phyloP scores from a whole-genome alignment of 108 stramenopile genomes.

The Skeletonema tropicum region DNA sequence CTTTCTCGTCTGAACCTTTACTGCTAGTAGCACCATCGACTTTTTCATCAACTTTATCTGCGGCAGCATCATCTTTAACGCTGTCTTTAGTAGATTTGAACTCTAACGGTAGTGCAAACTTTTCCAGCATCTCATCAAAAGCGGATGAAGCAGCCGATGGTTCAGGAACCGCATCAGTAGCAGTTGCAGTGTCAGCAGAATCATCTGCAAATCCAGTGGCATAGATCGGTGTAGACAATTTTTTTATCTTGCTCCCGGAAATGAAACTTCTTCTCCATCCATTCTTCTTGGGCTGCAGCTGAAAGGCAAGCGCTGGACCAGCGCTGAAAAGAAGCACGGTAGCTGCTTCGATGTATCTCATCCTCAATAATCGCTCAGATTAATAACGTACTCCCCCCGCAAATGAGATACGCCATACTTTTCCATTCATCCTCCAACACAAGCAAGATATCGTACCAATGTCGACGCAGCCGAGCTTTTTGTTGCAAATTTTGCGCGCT shows the following conservation, averaged over 20 bases:
- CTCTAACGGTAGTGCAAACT: slow-evolving; percentile 5
- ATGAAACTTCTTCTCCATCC: not conserved
- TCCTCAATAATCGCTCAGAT: not conserved
- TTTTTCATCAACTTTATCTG: not conserved
- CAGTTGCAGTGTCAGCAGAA: not conserved
- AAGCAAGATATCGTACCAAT: no score
- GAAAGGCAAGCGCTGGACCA: not conserved
- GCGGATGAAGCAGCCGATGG: not conserved
- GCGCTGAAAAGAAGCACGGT: not conserved
- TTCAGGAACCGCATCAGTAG: not conserved
- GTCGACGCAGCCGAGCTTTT: no score
- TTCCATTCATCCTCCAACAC: no score
- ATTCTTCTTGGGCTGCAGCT: not conserved
- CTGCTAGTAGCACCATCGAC: not conserved
- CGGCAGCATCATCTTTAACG: not conserved
- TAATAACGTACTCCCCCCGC: no score
- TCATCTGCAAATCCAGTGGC: not conserved
- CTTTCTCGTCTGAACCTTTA: not conserved
- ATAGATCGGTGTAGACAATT: not conserved
- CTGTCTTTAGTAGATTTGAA: not conserved
- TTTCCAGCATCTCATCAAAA: slow-evolving; percentile 9
- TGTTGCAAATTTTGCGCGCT: no score
- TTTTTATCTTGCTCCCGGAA: not conserved
- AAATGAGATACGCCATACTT: no score
- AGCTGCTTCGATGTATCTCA: not conserved